These are phyloP conservation scores for Trichoderma koningii DNA, from an alignment of 2,329 filamentous ascomycete genomes.

Conservation along the genomic window DNA sequence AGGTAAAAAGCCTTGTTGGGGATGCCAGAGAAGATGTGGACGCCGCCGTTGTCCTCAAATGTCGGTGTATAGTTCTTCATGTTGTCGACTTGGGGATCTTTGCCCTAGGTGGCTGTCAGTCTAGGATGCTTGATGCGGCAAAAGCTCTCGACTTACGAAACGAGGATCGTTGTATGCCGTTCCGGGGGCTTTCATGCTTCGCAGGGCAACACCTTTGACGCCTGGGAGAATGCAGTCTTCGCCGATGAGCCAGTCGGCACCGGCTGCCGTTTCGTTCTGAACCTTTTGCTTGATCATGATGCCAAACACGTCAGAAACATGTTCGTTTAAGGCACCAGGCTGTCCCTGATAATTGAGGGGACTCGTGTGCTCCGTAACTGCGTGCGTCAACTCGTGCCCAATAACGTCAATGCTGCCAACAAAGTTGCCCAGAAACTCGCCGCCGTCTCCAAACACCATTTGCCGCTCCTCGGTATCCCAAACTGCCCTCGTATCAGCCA, in stretches of 20 bases:
- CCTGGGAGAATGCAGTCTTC: conserved; percentile 54
- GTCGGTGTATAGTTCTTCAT: conserved; percentile 48
- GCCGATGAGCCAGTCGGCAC: conserved; percentile 58
- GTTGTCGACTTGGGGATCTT: conserved; percentile 55
- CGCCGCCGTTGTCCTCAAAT: conserved; percentile 53
- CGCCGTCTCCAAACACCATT: conserved; percentile 60
- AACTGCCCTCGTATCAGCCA: conserved; percentile 37
- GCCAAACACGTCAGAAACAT: conserved; percentile 58
- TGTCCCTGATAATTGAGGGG: conserved; percentile 55
- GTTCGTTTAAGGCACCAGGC: conserved; percentile 59
- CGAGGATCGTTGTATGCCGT: conserved; percentile 55
- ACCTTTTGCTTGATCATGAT: conserved; percentile 59
- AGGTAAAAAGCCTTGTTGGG: conserved; percentile 61
- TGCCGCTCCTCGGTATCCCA: conserved; percentile 53
- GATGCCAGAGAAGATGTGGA: conserved; percentile 59
- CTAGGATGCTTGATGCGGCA: not conserved
- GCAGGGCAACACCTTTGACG: conserved; percentile 54
- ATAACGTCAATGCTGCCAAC: conserved; percentile 57
- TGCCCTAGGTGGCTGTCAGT: conserved; percentile 41
- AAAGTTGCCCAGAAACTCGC: conserved; percentile 54
- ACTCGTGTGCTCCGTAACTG: conserved; percentile 53
- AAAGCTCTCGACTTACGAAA: conserved; percentile 43
- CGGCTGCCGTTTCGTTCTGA: conserved; percentile 47
- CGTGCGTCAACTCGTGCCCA: conserved; percentile 60
- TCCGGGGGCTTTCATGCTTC: conserved; percentile 57